These are phyloP conservation scores for Magnaporthales sp. DNA, from an alignment of 2,329 filamentous ascomycete genomes.

Conservation along the genomic window DNA sequence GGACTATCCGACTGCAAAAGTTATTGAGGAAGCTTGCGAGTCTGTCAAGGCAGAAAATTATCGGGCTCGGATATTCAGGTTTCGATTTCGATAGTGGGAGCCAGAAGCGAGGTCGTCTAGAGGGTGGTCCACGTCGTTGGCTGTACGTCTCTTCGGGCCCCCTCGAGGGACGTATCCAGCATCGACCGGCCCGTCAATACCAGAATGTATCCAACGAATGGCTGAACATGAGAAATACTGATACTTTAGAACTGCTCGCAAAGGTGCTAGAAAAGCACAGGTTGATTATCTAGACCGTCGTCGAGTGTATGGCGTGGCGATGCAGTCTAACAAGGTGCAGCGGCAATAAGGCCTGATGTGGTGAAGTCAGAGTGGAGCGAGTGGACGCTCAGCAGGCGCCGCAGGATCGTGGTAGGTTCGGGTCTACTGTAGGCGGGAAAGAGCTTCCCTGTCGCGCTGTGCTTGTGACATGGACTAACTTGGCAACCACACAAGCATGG, in stretches of 20 bases:
- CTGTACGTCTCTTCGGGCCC: neutral
- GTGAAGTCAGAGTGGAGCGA: slow-evolving; percentile 1
- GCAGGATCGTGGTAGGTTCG: neutral
- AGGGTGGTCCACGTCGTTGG: neutral
- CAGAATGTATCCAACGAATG: neutral
- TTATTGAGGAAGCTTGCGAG: neutral
- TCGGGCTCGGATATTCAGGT: neutral
- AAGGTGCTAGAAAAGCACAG: neutral
- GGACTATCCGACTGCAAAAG: neutral
- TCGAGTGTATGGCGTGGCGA: neutral
- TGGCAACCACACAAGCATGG: neutral
- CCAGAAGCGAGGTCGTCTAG: neutral
- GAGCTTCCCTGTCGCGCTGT: neutral
- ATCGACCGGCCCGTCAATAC: neutral
- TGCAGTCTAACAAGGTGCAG: neutral
- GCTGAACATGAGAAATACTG: neutral
- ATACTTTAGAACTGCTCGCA: neutral
- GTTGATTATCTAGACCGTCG: neutral
- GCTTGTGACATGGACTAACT: neutral
- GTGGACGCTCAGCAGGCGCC: neutral
- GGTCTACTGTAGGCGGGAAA: neutral
- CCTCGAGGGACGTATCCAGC: neutral
- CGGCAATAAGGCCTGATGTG: neutral
- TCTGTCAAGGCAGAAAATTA: neutral
- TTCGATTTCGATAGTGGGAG: neutral